Conservation (phyloP, 2,329 filamentous ascomycete species). For the Lachnellula willkommii region DNA sequence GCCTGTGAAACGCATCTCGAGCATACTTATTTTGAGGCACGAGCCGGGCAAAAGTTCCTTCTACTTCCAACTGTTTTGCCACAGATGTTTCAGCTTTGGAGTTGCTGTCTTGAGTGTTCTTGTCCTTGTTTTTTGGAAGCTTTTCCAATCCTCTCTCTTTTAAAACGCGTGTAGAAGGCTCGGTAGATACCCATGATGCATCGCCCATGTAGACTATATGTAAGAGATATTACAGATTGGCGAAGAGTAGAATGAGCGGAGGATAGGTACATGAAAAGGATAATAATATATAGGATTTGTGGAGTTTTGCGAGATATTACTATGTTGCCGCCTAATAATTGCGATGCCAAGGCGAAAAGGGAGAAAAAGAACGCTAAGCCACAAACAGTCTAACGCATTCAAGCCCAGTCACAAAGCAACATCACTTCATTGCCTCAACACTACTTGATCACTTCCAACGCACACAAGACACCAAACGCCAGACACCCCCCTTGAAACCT, state of each 20-base stretch:
- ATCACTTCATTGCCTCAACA: not conserved
- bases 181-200: slow-evolving; percentile 15
- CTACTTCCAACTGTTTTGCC: slow-evolving; percentile 7
- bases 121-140: not conserved
- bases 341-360: too few relatives aligned
- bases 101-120: not conserved
- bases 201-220: slow-evolving; percentile 5
- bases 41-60: slow-evolving; percentile 14
- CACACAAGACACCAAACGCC: not conserved
- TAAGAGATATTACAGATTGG: not conserved
- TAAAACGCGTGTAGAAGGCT: slow-evolving; percentile 12
- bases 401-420: not conserved
- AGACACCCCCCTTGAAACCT: not conserved
- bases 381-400: not conserved
- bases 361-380: not conserved
- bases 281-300: not conserved
- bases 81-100: not conserved
- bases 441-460: not conserved
- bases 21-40: slow-evolving; percentile 12
- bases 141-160: slow-evolving; percentile 7
- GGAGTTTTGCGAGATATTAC: not conserved
- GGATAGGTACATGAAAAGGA: not conserved
- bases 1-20: slow-evolving; percentile 9
- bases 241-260: not conserved
- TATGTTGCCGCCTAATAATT: not conserved